A percentile compares a stretch with the other conserved stretches of the same genome.
Evolutionary conservation across 805 yeast genomes (phyloP).

Genomic region (Diddensiella caesifluorescens): DNA sequence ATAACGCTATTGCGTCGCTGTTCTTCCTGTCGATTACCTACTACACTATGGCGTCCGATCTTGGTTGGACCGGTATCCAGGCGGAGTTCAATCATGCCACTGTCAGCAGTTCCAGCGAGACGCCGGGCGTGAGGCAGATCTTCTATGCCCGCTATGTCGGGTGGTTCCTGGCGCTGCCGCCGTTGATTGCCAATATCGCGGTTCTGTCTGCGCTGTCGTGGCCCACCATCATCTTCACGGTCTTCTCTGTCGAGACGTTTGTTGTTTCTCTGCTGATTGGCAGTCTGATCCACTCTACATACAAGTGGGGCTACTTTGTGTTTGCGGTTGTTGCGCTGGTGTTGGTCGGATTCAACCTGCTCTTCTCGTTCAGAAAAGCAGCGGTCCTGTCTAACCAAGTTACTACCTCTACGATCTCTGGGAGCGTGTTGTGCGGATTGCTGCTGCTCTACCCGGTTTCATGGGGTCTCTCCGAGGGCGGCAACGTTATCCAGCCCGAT

Average conservation of each 20-base stretch:
- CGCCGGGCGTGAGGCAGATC: conserved; percentile 42
- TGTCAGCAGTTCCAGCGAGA: conserved; percentile 26
- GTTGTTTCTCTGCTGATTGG: conserved; percentile 56
- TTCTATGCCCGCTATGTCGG: conserved; percentile 54
- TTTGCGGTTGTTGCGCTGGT: conserved; percentile 45
- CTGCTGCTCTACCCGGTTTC: conserved; percentile 48
- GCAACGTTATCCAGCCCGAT: conserved; percentile 54
- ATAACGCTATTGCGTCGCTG: conserved; percentile 38
- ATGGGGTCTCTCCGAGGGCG: conserved; percentile 59
- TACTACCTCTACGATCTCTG: conserved; percentile 8
- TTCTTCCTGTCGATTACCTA: conserved; percentile 45
- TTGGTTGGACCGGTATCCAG: conserved; percentile 47
- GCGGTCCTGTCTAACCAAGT: conserved; percentile 10
- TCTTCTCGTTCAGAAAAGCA: conserved; percentile 17
- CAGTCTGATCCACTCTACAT: conserved; percentile 46
- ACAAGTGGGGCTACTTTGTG: conserved; percentile 67
- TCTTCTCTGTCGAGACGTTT: conserved; percentile 40
- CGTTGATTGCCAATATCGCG: conserved; percentile 34
- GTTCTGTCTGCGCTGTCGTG: conserved; percentile 32
- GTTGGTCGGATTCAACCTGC: conserved; percentile 24
- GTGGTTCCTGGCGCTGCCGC: conserved; percentile 54
- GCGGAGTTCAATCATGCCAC: conserved; percentile 47
- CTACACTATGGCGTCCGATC: conserved; percentile 52
- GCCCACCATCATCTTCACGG: conserved; percentile 31
- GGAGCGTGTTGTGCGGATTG: conserved; percentile 30